Conservation (phyloP, 805 yeast genomes). For the Candida sphagnicola region DNA sequence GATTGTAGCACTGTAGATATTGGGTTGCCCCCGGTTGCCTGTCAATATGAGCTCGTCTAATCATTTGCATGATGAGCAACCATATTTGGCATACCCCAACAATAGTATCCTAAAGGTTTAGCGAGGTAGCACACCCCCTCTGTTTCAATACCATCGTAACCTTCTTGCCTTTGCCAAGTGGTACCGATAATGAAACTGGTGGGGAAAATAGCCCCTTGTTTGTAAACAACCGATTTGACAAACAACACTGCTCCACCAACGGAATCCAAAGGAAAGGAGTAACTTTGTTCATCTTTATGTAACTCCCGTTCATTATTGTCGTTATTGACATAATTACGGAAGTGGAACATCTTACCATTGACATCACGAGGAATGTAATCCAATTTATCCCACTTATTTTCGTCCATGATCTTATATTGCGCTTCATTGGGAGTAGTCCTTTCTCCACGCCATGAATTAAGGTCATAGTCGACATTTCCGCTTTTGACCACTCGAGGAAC, state of each 20-base stretch:
- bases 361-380: conserved; percentile 33
- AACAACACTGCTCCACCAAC: conserved; percentile 53
- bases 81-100: conserved; percentile 49
- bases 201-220: conserved; percentile 46
- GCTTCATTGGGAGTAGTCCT: conserved; percentile 28
- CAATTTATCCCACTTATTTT: conserved; percentile 25
- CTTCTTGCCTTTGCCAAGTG: conserved; percentile 44
- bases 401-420: conserved; percentile 24
- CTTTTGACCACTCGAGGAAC: conserved; percentile 33
- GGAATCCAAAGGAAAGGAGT: conserved; percentile 34
- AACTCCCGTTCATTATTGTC: conserved; percentile 6
- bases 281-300: conserved; percentile 7
- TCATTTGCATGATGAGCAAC: conserved; percentile 32
- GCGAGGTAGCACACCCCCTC: conserved; percentile 52
- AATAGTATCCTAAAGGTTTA: conserved; percentile 38
- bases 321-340: conserved; percentile 15
- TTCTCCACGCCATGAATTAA: conserved; percentile 38
- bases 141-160: conserved; percentile 53
- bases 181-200: conserved; percentile 44
- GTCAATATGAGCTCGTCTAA: background rate
- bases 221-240: conserved; percentile 37
- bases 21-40: too few species aligned
- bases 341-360: conserved; percentile 23
- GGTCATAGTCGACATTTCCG: conserved; percentile 30
- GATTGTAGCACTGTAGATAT: too few species aligned